Base-by-base conservation (phyloP, 352 stramenopile species). In the Pythium coloratum region DNA sequence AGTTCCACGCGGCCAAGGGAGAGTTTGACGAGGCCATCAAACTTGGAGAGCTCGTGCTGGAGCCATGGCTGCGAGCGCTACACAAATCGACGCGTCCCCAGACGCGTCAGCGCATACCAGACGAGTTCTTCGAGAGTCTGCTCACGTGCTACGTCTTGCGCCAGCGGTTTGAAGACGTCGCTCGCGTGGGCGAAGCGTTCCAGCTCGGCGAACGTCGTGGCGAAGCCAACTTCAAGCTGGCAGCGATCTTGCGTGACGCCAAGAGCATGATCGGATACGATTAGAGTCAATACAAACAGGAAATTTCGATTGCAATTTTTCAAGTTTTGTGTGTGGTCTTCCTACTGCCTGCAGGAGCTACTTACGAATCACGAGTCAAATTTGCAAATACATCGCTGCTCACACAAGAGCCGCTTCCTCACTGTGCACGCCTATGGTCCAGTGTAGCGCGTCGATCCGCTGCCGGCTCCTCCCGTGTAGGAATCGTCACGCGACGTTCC, bases 101-200 rank as follows among this genome's bases (percentile, higher is more conserved):
- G 10, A 1, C 34, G 5, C 32, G 50, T 13, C 14, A 20, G 12
- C 4, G 33, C 34, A 59, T 67, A 14, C 51, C 61, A 1, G 62
- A 69, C 33, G n/a, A 14, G 26, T 69, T 69, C 28, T 69, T 69
- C 34, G 62, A 69, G 34, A 38, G 18, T 16, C 55, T 69, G 40
- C 54, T 69, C 2, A 62, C 10, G 40, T 38, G 62, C 24, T 62
- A 69, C 24, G 42, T 63, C 9, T 40, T 63, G n/a, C 38, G 62
- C 24, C 20, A 69, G 32, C 62, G 55, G 2, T 69, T 63, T 24
- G 54, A 57, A 6, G 55, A 69, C 8, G 44, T 62, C 28, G 18
- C 47, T 18, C 33, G 32, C 16, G 10, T 69, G 2, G 62, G 42
- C 42, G 62, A 62, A 2, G 40, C n/a, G 5, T 62, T 54, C 56